Evolutionary conservation across 441 rosid genomes (phyloP).

Genomic region (Corymbia calophylla): DNA sequence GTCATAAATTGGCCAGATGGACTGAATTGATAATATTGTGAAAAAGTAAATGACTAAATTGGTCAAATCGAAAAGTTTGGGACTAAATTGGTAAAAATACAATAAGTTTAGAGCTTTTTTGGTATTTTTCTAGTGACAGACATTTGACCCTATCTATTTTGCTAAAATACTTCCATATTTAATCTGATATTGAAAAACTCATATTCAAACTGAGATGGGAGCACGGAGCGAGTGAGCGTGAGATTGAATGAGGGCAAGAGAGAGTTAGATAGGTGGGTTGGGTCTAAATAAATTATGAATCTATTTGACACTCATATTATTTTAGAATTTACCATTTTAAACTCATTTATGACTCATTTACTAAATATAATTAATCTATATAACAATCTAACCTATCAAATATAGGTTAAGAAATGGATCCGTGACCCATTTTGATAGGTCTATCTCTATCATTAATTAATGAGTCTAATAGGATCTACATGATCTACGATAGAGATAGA

Average conservation of each 20-base stretch:
- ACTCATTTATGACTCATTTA: background rate
- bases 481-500: background rate
- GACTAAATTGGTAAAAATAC: too few species aligned
- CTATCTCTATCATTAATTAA: background rate
- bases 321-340: too few species aligned
- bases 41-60: too few species aligned
- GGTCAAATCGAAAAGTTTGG: too few species aligned
- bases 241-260: background rate
- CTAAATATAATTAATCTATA: too few species aligned
- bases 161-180: background rate
- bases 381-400: background rate
- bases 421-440: background rate
- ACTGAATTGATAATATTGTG: too few species aligned
- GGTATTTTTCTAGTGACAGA: background rate
- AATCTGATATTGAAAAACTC: background rate
- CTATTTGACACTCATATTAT: rapidly evolving
- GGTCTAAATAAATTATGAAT: background rate
- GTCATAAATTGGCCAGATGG: too few species aligned
- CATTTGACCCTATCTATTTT: background rate
- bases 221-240: background rate
- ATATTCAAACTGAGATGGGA: background rate
- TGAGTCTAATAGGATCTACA: background rate
- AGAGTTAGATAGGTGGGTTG: background rate
- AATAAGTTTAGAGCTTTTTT: too few species aligned
- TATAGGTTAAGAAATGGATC: background rate